phyloP scores from a whole-genome alignment of 2,329 filamentous ascomycete genomes.

The Diplodia intermedia region DNA sequence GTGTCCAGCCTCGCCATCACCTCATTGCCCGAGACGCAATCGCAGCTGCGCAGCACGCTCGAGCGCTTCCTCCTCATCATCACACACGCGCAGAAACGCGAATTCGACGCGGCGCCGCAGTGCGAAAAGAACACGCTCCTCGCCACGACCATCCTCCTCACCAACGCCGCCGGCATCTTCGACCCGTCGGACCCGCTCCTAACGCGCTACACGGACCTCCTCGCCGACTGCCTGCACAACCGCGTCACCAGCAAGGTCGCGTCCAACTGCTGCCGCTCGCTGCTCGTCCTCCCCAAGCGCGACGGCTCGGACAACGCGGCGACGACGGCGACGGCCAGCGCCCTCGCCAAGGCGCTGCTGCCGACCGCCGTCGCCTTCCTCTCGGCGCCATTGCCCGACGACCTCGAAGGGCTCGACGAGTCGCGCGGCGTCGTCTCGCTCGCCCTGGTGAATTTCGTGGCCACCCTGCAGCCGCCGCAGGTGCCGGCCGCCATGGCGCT shows the following conservation, averaged over 20 bases:
- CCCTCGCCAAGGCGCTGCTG: conserved; percentile 76
- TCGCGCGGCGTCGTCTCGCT: conserved; percentile 74
- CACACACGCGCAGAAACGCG: conserved; percentile 75
- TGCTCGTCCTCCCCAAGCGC: conserved; percentile 70
- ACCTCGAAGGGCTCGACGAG: conserved; percentile 79
- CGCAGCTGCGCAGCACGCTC: conserved; percentile 81
- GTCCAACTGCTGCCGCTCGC: conserved; percentile 84
- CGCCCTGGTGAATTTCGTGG: conserved; percentile 76
- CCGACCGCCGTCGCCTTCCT: conserved; percentile 80
- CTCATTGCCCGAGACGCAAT: conserved; percentile 57
- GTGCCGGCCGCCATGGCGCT: conserved; percentile 72
- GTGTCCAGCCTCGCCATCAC: conserved; percentile 72
- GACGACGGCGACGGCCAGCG: conserved; percentile 46
- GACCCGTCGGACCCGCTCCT: conserved; percentile 77
- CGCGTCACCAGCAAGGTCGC: conserved; percentile 88
- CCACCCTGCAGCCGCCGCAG: conserved; percentile 48
- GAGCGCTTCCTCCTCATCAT: conserved; percentile 83
- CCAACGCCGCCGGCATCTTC: conserved; percentile 76
- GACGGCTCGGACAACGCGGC: conserved; percentile 36
- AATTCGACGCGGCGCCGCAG: conserved; percentile 76
- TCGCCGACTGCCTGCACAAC: conserved; percentile 82
- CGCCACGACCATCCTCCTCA: conserved; percentile 87
- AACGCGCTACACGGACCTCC: conserved; percentile 75
- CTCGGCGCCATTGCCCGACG: conserved; percentile 56
- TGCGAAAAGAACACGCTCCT: conserved; percentile 94